phyloP scores from a whole-genome alignment of 2,329 filamentous ascomycete genomes.

The Corynespora cassiicola region DNA sequence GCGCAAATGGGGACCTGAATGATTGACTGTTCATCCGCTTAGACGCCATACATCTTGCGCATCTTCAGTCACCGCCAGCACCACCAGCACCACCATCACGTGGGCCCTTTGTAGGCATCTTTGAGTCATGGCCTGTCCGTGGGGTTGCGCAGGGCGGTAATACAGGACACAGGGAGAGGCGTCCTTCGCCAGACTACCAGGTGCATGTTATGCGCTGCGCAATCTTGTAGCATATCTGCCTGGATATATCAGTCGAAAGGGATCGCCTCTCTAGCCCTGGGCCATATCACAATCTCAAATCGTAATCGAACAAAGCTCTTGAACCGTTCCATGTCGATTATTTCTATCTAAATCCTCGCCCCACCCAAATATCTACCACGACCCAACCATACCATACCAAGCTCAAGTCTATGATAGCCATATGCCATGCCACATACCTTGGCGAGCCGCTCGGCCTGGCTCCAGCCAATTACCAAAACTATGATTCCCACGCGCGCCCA shows the following conservation, averaged over 20 bases:
- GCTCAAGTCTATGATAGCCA: conserved; percentile 30
- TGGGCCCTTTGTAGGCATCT: too few species aligned
- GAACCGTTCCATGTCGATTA: conserved; percentile 8
- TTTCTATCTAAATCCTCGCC: conserved; percentile 17
- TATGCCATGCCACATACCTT: conserved; percentile 20
- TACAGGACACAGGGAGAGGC: too few species aligned
- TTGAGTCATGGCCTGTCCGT: too few species aligned
- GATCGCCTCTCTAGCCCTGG: too few species aligned
- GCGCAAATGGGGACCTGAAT: conserved; percentile 18
- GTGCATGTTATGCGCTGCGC: conserved; percentile 24
- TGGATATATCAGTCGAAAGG: too few species aligned
- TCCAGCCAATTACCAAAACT: conserved; percentile 17
- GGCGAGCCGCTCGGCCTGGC: conserved; percentile 21
- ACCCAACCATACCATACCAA: too few species aligned
- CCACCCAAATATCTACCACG: conserved; percentile 2
- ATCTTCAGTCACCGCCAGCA: conserved; percentile 9
- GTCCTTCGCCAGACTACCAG: conserved; percentile 3
- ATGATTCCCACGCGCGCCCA: conserved; percentile 4
- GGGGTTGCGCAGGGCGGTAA: too few species aligned
- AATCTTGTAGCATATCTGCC: conserved; percentile 20
- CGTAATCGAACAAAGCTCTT: not conserved
- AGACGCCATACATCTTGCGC: conserved; percentile 30
- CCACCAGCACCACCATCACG: too few species aligned
- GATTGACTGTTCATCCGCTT: conserved; percentile 33
- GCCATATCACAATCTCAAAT: not conserved